These are phyloP conservation scores for Paecilomyces fulvus DNA, from an alignment of 2,329 filamentous ascomycete species.

Conservation along the genomic window DNA sequence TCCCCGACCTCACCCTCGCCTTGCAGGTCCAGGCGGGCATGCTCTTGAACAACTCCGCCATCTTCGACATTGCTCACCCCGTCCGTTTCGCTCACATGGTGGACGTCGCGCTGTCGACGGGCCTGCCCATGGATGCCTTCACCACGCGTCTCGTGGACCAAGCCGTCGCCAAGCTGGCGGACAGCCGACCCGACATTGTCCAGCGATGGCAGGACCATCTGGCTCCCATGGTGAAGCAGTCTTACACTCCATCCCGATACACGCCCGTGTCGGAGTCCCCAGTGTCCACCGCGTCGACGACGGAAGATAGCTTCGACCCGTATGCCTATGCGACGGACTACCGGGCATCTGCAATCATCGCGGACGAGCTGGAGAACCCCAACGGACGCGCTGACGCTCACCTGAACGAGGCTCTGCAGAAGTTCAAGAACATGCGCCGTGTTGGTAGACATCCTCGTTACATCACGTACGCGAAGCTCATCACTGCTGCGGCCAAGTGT, in stretches of 20 bases:
- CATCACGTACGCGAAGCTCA: slow-evolving; percentile 94
- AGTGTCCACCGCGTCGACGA: slow-evolving; percentile 49
- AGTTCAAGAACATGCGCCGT: slow-evolving; percentile 88
- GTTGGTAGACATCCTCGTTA: slow-evolving; percentile 87
- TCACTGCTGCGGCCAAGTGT: slow-evolving; percentile 78
- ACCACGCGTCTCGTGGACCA: slow-evolving; percentile 52
- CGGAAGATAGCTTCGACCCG: slow-evolving; percentile 81
- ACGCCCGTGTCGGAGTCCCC: slow-evolving; percentile 40
- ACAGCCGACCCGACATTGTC: slow-evolving; percentile 37
- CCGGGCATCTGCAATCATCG: slow-evolving; percentile 84
- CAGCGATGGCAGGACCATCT: slow-evolving; percentile 52
- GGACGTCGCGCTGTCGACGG: slow-evolving; percentile 47
- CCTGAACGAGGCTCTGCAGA: slow-evolving; percentile 69
- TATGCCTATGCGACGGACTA: slow-evolving; percentile 87
- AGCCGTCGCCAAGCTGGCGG: slow-evolving; percentile 46
- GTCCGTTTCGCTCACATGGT: slow-evolving; percentile 55
- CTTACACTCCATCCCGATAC: slow-evolving; percentile 32
- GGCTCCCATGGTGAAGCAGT: slow-evolving; percentile 37
- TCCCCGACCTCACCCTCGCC: slow-evolving; percentile 47
- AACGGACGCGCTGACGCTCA: slow-evolving; percentile 64
- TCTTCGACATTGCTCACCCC: slow-evolving; percentile 48
- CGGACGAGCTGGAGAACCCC: slow-evolving; percentile 76
- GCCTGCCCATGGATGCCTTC: slow-evolving; percentile 46
- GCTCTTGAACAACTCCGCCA: slow-evolving; percentile 31
- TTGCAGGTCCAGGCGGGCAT: slow-evolving; percentile 52